Conservation (phyloP, 129 eudicot species). For the Kitagawia praeruptora region DNA sequence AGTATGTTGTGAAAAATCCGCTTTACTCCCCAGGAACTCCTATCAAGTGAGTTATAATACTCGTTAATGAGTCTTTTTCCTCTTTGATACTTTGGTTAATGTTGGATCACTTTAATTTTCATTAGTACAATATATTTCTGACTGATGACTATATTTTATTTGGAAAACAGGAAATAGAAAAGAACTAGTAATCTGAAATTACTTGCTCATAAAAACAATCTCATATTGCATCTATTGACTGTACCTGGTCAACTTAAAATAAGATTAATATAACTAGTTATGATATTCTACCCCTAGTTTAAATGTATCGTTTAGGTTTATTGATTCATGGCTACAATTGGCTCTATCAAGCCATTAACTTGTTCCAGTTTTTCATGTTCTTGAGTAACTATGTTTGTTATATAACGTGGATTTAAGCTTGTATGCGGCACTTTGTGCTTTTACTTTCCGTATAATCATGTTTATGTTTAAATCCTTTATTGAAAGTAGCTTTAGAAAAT, state of each 20-base stretch:
- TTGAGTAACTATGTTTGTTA: neutral
- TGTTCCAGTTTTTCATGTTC: neutral
- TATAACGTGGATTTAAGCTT: neutral
- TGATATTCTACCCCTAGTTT: neutral
- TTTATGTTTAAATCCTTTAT: neutral
- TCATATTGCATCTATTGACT: neutral
- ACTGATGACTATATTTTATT: neutral
- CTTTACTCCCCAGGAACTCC: constrained; percentile 89
- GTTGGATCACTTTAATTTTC: neutral
- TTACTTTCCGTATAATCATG: neutral
- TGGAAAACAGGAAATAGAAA: neutral
- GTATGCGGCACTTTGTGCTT: neutral
- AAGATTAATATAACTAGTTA: neutral
- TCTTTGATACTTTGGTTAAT: neutral
- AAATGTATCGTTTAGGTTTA: neutral
- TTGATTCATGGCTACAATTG: neutral
- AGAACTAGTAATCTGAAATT: neutral
- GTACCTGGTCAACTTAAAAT: neutral
- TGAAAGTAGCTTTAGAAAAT: neutral
- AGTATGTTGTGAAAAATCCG: constrained; percentile 98
- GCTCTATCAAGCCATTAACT: neutral
- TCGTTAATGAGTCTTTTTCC: neutral
- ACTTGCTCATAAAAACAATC: neutral
- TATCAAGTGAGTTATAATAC: constrained; percentile 49
- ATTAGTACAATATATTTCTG: neutral